A percentile compares a stretch with the other conserved stretches of the same genome.
Conservation (phyloP, 768 basidiomycete genomes). For the Boletus coccyginus region DNA sequence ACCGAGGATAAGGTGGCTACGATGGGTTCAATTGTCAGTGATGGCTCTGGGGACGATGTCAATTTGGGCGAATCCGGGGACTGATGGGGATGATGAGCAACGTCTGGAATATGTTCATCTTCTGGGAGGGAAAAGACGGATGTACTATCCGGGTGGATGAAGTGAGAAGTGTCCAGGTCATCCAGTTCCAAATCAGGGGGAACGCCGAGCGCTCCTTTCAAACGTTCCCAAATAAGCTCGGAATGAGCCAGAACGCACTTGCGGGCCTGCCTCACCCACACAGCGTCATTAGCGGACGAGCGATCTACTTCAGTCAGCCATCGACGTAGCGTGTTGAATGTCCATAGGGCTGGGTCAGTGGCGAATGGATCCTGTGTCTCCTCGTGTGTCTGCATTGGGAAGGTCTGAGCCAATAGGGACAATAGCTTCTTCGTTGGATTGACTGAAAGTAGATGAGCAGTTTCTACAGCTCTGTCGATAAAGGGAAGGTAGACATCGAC, state of each 20-base stretch:
- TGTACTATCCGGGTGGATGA: neutral
- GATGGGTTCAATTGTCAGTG: conserved; percentile 52
- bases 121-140: neutral
- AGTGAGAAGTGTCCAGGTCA: conserved; percentile 22
- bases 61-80: neutral
- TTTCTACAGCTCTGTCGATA: conserved; percentile 78
- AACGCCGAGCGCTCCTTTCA: conserved; percentile 85
- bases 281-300: conserved; percentile 58
- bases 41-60: conserved; percentile 14
- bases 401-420: conserved; percentile 69
- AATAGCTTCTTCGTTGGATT: conserved; percentile 71
- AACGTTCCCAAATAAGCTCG: conserved; percentile 88
- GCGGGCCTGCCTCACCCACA: conserved; percentile 74
- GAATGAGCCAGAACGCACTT: conserved; percentile 72
- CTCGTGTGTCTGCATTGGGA: conserved; percentile 38
- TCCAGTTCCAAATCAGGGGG: conserved; percentile 80
- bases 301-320: conserved; percentile 70
- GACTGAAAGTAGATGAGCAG: conserved; percentile 59
- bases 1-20: conserved; percentile 35
- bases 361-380: conserved; percentile 35
- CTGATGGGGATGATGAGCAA: neutral
- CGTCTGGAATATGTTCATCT: neutral
- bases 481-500: conserved; percentile 83
- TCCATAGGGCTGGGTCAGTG: conserved; percentile 67
- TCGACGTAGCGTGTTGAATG: conserved; percentile 61